Percentiles rank a stretch among this genome's conserved stretches.
These are phyloP conservation scores for Phytophthora quininea DNA, from an alignment of 352 stramenopile genomes.

Conservation along the genomic window DNA sequence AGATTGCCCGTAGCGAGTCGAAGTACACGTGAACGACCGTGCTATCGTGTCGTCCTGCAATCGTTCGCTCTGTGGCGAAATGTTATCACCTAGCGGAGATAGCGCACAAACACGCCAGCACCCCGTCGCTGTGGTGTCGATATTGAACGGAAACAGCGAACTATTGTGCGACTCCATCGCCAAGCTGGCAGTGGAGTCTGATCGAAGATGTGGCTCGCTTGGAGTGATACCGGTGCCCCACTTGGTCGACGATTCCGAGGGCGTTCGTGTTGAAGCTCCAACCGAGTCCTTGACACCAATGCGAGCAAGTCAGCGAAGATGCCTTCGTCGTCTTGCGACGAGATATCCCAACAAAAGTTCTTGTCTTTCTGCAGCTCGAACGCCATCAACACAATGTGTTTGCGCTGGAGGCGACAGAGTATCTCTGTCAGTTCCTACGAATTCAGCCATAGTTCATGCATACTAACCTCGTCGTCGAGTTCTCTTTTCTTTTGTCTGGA, in stretches of 20 bases:
- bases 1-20: conserved; percentile 5
- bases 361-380: too few species aligned
- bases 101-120: conserved; percentile 31
- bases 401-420: too few species aligned
- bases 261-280: background rate
- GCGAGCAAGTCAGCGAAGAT: conserved; percentile 1
- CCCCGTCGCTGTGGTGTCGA: conserved; percentile 17
- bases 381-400: too few species aligned
- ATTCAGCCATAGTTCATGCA: too few species aligned
- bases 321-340: background rate
- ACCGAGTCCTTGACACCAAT: background rate
- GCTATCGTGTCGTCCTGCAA: conserved; percentile 14
- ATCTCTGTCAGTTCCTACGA: too few species aligned
- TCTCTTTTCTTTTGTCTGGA: too few species aligned
- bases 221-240: conserved; percentile 9
- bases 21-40: conserved; percentile 24
- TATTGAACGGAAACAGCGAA: conserved; percentile 25
- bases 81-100: background rate
- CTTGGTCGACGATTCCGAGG: background rate
- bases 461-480: too few species aligned
- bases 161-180: conserved; percentile 22
- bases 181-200: conserved; percentile 14
- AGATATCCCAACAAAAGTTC: too few species aligned
- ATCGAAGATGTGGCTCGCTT: conserved; percentile 13
- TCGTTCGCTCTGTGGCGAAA: conserved; percentile 1